Evolutionary conservation across 2,329 filamentous ascomycete species (phyloP).

Genomic region (Cladosporium phlei): DNA sequence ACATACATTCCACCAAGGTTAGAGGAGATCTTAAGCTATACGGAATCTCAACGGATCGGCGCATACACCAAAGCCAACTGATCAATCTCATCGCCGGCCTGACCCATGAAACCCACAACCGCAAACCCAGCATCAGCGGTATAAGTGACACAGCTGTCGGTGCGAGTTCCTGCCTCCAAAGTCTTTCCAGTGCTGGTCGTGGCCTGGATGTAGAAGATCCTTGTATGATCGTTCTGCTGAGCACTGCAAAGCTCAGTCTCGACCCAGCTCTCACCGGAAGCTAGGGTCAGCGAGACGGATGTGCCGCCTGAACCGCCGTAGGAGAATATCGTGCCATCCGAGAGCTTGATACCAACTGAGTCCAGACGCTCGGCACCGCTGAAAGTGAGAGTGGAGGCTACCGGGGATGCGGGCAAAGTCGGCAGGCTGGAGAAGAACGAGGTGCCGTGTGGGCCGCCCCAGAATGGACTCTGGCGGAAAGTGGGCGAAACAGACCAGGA

Average conservation of each 20-base stretch:
- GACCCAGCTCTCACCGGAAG: slow-evolving; percentile 1
- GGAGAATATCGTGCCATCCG: not conserved
- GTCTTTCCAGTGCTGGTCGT: slow-evolving; percentile 5
- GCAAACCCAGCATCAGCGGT: slow-evolving; percentile 5
- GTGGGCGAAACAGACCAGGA: not conserved
- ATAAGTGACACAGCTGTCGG: not conserved
- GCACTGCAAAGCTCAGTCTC: slow-evolving; percentile 8
- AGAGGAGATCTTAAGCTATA: too few species aligned
- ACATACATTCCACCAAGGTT: too few species aligned
- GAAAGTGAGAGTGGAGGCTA: slow-evolving; percentile 2
- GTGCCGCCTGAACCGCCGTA: slow-evolving; percentile 5
- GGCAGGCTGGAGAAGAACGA: slow-evolving; percentile 10
- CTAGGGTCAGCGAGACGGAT: not conserved
- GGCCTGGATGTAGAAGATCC: slow-evolving; percentile 10
- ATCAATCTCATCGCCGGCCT: slow-evolving; percentile 2
- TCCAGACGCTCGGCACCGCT: slow-evolving; percentile 7
- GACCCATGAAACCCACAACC: slow-evolving; percentile 9
- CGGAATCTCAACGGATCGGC: not conserved
- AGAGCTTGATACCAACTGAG: slow-evolving; percentile 2
- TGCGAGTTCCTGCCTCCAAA: slow-evolving; percentile 4
- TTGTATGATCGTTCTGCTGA: not conserved
- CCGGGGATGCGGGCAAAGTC: not conserved
- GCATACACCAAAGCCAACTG: slow-evolving; percentile 6
- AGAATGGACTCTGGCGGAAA: slow-evolving; percentile 6
- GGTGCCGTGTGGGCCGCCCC: not conserved